Percentiles rank a stretch among this genome's conserved stretches.
These are phyloP conservation scores for Hyphodiscus sp. DNA, from an alignment of 2,329 filamentous ascomycete species.

Conservation along the genomic window DNA sequence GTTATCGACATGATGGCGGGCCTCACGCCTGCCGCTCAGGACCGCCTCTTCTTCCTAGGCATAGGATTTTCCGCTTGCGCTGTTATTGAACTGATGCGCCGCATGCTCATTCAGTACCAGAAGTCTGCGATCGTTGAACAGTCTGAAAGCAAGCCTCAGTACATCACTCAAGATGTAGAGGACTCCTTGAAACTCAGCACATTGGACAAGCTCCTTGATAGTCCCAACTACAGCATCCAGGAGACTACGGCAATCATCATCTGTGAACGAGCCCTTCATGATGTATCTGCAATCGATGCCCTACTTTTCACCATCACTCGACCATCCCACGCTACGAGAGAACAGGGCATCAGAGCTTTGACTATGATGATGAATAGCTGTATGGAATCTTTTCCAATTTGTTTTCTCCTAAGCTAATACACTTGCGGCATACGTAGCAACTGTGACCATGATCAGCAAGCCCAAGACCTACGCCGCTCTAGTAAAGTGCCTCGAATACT, in stretches of 20 bases:
- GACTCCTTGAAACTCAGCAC: constrained; percentile 62
- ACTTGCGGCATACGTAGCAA: constrained; percentile 11
- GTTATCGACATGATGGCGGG: constrained; percentile 23
- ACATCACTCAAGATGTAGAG: constrained; percentile 70
- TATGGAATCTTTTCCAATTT: constrained; percentile 21
- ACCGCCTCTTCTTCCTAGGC: constrained; percentile 23
- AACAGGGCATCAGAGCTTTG: constrained; percentile 50
- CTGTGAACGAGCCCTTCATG: constrained; percentile 52
- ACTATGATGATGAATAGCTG: constrained; percentile 47
- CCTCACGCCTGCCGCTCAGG: constrained; percentile 23
- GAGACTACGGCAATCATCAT: constrained; percentile 59
- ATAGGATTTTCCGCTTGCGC: constrained; percentile 48
- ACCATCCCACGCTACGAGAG: constrained; percentile 52
- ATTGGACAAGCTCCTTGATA: constrained; percentile 59
- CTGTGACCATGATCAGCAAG: constrained; percentile 21
- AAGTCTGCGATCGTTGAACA: constrained; percentile 61
- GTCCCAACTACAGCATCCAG: constrained; percentile 66
- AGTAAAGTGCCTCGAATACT: constrained; percentile 53
- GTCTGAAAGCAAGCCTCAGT: constrained; percentile 58
- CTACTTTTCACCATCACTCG: constrained; percentile 53
- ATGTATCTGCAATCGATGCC: constrained; percentile 42
- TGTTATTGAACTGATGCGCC: constrained; percentile 50
- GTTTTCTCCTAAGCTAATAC: background rate
- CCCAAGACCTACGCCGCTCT: constrained; percentile 39
- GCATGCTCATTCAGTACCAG: constrained; percentile 53